A percentile compares a stretch with the other conserved stretches of the same genome.
phyloP scores from a whole-genome alignment of 1,139 yeast species.

The Kodamaea fungicola region DNA sequence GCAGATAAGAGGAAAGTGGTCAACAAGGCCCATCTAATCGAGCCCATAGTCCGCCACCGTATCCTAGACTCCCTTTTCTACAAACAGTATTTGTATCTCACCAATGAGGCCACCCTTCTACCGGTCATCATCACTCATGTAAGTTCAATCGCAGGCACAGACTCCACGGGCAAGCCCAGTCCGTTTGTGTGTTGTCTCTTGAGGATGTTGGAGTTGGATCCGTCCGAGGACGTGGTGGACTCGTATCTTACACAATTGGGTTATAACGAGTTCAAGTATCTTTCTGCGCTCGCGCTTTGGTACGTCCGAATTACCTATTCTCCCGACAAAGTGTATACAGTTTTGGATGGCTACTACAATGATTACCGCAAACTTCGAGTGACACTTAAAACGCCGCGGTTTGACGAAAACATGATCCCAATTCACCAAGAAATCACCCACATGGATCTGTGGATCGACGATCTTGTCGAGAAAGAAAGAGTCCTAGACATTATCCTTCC shows the following conservation, averaged over 20 bases:
- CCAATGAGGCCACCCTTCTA: conserved; percentile 51
- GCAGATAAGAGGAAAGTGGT: conserved; percentile 23
- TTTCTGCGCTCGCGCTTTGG: conserved; percentile 57
- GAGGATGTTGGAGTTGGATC: conserved; percentile 62
- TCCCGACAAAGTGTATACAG: conserved; percentile 42
- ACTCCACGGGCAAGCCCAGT: conserved; percentile 49
- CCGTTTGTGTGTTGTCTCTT: conserved; percentile 64
- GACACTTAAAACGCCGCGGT: conserved; percentile 21
- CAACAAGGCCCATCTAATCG: conserved; percentile 56
- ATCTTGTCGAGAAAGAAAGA: conserved; percentile 44
- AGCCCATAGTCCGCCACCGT: conserved; percentile 65
- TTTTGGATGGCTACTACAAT: conserved; percentile 49
- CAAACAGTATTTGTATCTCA: conserved; percentile 58
- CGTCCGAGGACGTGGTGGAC: conserved; percentile 41
- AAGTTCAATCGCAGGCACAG: conserved; percentile 46
- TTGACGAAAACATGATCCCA: conserved; percentile 22
- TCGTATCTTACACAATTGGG: conserved; percentile 48
- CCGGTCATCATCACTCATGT: conserved; percentile 35
- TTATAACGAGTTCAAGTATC: conserved; percentile 57
- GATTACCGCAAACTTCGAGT: conserved; percentile 53
- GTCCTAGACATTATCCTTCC: conserved; percentile 63
- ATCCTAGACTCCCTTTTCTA: conserved; percentile 68
- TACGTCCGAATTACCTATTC: conserved; percentile 52
- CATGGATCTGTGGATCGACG: conserved; percentile 64
- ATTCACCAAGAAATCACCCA: conserved; percentile 31